Evolutionary conservation across 805 yeast species (phyloP), one percentile per base, ranked within the genome.

Genomic region (Isabelozyma rhagii): DNA sequence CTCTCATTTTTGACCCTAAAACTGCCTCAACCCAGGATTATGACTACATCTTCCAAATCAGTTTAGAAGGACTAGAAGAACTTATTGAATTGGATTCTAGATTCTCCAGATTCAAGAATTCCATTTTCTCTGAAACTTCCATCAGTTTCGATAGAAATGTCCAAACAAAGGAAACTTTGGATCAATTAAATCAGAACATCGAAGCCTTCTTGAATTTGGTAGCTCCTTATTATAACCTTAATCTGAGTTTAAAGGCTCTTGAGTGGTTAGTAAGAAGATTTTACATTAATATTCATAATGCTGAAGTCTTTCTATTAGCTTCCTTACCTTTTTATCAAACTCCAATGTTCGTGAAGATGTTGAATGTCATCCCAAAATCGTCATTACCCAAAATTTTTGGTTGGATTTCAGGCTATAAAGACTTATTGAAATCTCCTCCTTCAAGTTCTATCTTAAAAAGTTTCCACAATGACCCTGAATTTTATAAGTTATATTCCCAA

Each of bases 231-330:
- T 83, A 93, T 79, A 79, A 83, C 54, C 69, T 91, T 47, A 78
- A 83, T 18, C 89, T 96, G 21, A 79, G 97, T 3, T 61, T 89
- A 45, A 84, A 85, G 58, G 93, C 97, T 5, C 75, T 90, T 10
- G 99, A 94, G 72, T 94, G 99, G 99, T 81, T 92, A 21, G 85
- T 94, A 15, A 85, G 99, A 71, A 80, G 98, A 58, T 94, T 84
- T 72, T 85, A 90, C 62, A 82, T 90, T 56, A 92, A 94, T 63
- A 75, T 88, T 45, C 85, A 87, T 60, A 90, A 88, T 60, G 72
- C 91, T 0, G 98, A 93, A 65, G 64, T 75, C 48, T 62, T 94
- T 31, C 62, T 94, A 43, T 67, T 93, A 49, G 77, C 92, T 2
- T 78, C 87, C 1, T 74, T 94, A 56, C 96, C 97, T n/a, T 89